Base-by-base conservation (phyloP, 371 early-diverging fungal genomes). In the Mucor piriformis region DNA sequence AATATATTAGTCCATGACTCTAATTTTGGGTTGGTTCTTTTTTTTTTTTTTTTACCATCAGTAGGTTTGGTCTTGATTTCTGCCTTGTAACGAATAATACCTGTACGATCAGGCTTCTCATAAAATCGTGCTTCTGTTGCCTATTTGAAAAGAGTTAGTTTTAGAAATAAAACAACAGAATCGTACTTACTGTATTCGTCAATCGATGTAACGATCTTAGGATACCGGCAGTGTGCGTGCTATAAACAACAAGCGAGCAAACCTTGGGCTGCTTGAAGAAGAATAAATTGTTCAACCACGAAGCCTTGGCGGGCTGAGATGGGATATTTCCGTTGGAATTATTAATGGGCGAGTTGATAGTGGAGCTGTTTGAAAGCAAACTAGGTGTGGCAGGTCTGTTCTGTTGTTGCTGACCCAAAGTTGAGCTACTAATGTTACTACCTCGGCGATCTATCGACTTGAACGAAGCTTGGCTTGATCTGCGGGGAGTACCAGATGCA, bases 181-280 rank as follows among this genome's bases (percentile, higher is more conserved):
- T 34, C 23, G 6, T 33, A 29, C 34, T 54, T 58, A 70, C 71
- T 62, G 65, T 62, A 47, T 72, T 72, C 67, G 74, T 64, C 20
- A 58, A 47, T 12, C 59, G 59, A 56, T 74, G 74, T 18, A 77
- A 52, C 6, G 66, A 61, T 16, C 61, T 62, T 4, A 77, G 50
- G 33, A 72, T 62, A 12, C 59, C 54, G 4, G 63, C 63, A 5
- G 62, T 68, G 20, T 74, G 54, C 3, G 68, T 64, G 13, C 68
- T 64, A 34, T 70, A 64, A n/a, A 77, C 63, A 15, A 67, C 60
- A 35, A 77, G 46, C 3, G 70, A 67, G 47, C 78, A 74, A 12
- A 75, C 68, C 33, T 80, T 80, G 15, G 80, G 80, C 20, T 80
- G 76, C 52, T 80, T 80, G 35, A 80, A 76, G 52, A 74, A 67